Evolutionary conservation across 306 rosid genomes (phyloP).

Genomic region (Sicyos edulis): DNA sequence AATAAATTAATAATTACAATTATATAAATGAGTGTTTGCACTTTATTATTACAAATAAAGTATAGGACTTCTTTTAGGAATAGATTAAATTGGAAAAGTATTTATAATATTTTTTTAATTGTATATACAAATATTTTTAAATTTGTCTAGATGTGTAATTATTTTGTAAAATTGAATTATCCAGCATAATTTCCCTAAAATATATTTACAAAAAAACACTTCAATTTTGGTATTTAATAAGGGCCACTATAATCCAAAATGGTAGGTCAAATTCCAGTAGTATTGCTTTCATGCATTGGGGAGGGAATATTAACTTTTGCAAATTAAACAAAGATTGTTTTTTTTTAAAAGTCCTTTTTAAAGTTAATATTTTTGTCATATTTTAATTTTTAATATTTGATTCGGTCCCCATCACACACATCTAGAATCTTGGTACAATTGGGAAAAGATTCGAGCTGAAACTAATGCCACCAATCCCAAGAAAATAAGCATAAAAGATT

Average conservation of each 20-base stretch:
- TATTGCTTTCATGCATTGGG: not conserved
- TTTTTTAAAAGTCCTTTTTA: not conserved
- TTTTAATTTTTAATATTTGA: not conserved
- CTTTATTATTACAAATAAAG: not conserved
- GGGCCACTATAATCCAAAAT: slow-evolving; percentile 6
- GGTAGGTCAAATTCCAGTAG: not conserved
- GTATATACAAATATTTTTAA: too few species aligned
- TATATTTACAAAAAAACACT: not conserved
- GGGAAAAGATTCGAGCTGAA: not conserved
- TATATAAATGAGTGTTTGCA: not conserved
- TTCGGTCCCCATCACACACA: not conserved
- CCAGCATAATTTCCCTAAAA: too few species aligned
- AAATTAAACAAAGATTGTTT: not conserved
- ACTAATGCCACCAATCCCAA: not conserved
- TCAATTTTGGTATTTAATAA: not conserved
- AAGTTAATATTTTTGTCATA: not conserved
- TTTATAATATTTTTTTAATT: too few species aligned
- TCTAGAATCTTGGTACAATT: not conserved
- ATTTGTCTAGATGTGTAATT: too few species aligned
- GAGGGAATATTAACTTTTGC: not conserved
- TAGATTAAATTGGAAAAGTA: too few species aligned
- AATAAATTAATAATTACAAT: not conserved
- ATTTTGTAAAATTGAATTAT: too few species aligned
- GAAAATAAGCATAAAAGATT: not conserved
- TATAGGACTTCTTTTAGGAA: too few species aligned